phyloP scores from a whole-genome alignment of 176 grass and related monocot species.

The Oryza punctata region DNA sequence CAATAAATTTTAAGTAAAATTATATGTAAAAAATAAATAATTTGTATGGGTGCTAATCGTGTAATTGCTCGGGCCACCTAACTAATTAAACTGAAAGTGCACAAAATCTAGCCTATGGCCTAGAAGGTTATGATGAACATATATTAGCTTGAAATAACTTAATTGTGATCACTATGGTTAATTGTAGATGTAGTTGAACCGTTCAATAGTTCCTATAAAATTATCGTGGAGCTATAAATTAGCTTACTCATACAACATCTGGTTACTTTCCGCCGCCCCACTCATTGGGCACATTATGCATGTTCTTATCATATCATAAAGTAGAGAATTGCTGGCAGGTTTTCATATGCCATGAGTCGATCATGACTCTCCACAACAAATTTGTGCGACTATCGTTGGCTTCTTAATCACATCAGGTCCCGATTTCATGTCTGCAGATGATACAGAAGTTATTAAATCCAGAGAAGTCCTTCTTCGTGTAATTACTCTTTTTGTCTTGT shows the following conservation, averaged over 20 bases:
- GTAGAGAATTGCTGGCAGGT: background rate
- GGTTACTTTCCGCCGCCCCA: background rate
- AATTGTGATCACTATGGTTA: background rate
- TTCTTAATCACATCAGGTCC: background rate
- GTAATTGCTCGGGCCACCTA: too few relatives aligned
- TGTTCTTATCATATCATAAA: background rate
- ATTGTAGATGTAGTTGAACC: background rate
- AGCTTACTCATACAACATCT: background rate
- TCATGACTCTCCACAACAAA: background rate
- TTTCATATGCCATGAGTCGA: background rate
- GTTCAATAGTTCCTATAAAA: background rate
- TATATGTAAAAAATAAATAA: too few relatives aligned
- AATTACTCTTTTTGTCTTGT: background rate
- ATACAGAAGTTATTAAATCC: background rate
- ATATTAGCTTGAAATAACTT: too few relatives aligned
- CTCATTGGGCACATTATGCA: background rate
- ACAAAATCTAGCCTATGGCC: too few relatives aligned
- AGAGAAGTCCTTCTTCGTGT: background rate
- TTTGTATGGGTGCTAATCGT: too few relatives aligned
- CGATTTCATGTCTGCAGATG: background rate
- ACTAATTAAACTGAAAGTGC: too few relatives aligned
- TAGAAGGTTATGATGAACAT: too few relatives aligned
- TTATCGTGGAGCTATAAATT: background rate
- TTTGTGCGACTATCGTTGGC: background rate
- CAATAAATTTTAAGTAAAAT: too few relatives aligned